Conservation (phyloP, 2,329 filamentous ascomycete genomes). For the Diaporthe sp. region DNA sequence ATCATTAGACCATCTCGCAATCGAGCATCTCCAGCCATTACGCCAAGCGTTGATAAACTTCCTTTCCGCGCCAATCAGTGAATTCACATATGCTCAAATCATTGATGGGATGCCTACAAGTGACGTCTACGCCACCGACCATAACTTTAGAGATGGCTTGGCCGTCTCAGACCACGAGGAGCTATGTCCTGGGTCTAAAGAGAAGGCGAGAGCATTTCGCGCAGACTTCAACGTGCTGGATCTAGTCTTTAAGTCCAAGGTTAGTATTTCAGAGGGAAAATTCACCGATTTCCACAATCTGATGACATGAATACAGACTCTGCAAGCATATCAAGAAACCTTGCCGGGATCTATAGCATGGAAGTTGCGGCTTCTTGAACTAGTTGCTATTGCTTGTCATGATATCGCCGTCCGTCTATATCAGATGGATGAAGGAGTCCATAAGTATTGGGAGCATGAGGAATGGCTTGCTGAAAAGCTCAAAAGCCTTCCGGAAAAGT, state of each 20-base stretch:
- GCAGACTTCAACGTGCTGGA: not conserved
- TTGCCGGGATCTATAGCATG: not conserved
- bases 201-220: conserved; percentile 9
- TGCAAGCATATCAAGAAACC: conserved; percentile 15
- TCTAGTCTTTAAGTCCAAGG: not conserved
- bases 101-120: not conserved
- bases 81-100: conserved; percentile 6
- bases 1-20: no score
- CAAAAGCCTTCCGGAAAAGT: not conserved
- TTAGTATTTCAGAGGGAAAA: not conserved
- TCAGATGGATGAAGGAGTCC: conserved; percentile 3
- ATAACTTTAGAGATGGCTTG: not conserved
- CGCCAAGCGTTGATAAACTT: not conserved
- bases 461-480: conserved; percentile 1
- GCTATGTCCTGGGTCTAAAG: not conserved
- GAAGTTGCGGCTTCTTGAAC: conserved; percentile 12
- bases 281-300: not conserved
- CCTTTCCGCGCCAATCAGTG: not conserved
- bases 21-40: no score
- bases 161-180: not conserved
- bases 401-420: conserved; percentile 11
- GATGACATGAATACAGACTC: not conserved
- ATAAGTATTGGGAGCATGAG: conserved; percentile 10
- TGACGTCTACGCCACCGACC: not conserved
- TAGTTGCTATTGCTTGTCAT: conserved; percentile 8